Percentiles rank a stretch among this genome's conserved stretches.
Evolutionary conservation across 2,329 filamentous ascomycete genomes (phyloP).

Genomic region (Apiospora malaysiana): DNA sequence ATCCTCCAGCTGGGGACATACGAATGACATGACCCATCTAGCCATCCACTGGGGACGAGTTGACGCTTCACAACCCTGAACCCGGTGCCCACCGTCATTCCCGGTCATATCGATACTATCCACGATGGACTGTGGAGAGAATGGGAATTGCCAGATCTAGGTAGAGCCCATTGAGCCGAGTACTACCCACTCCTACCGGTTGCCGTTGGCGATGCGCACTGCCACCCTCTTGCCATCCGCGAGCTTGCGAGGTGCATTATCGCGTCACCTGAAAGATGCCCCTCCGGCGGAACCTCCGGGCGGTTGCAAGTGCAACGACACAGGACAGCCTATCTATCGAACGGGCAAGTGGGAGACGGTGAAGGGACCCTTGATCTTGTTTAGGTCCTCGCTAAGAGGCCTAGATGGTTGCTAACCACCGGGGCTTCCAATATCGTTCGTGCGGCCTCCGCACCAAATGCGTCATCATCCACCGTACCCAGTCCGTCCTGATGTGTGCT

Average conservation of each 20-base stretch:
- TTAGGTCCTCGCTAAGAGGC: not conserved
- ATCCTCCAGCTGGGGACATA: not conserved
- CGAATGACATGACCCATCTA: not conserved
- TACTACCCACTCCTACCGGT: not conserved
- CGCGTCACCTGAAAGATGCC: not conserved
- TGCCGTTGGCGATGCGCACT: not conserved
- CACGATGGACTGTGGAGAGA: not conserved
- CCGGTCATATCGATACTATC: not conserved
- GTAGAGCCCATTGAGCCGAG: not conserved
- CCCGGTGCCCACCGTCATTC: not conserved
- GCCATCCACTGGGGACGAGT: not conserved
- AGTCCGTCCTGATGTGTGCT: conserved; percentile 5
- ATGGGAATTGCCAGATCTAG: not conserved
- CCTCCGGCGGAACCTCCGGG: not conserved
- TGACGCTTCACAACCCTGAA: not conserved
- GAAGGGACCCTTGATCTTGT: not conserved
- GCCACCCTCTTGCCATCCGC: not conserved
- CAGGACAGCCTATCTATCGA: not conserved
- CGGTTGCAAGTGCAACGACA: not conserved
- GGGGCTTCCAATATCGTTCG: conserved; percentile 8
- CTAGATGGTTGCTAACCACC: conserved; percentile 16
- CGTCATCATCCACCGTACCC: not conserved
- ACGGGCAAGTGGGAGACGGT: not conserved
- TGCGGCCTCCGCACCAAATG: not conserved
- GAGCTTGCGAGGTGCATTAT: too few species aligned